Evolutionary conservation across 2,329 filamentous ascomycete genomes (phyloP).

Genomic region (Colletotrichum gloeosporioides): DNA sequence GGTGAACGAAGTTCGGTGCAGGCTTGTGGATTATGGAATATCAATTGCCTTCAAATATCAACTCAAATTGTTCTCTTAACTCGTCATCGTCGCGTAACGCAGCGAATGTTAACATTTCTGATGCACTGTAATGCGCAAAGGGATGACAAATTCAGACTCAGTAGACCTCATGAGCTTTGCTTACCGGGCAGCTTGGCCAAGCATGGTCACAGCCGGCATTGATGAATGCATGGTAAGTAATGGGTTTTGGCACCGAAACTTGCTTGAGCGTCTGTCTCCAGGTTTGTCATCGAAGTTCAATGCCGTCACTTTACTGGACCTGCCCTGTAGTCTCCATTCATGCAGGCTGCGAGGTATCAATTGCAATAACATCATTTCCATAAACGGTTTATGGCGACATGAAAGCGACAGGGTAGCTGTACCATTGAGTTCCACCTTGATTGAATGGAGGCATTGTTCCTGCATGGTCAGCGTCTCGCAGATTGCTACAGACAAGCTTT

Average conservation of each 20-base stretch:
- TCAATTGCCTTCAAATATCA: neutral
- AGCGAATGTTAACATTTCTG: neutral
- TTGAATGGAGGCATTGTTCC: neutral
- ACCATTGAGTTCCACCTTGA: neutral
- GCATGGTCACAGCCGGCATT: neutral
- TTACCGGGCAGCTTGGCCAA: neutral
- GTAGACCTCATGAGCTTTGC: neutral
- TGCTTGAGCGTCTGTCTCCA: neutral
- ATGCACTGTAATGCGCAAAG: neutral
- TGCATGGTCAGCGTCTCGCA: neutral
- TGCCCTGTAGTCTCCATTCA: neutral
- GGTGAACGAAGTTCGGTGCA: neutral
- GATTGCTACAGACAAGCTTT: neutral
- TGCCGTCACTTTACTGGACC: neutral
- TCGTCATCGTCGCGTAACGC: neutral
- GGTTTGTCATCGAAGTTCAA: rapidly evolving
- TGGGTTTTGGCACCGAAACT: neutral
- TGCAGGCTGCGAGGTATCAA: neutral
- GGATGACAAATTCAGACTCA: neutral
- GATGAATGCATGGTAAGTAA: neutral
- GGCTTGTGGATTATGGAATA: too few relatives aligned
- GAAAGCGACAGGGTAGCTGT: neutral
- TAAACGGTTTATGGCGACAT: neutral
- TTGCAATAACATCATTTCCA: neutral
- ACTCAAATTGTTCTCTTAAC: neutral